Evolutionary conservation across 129 eudicot genomes (phyloP).

Genomic region (Flaveria robusta): DNA sequence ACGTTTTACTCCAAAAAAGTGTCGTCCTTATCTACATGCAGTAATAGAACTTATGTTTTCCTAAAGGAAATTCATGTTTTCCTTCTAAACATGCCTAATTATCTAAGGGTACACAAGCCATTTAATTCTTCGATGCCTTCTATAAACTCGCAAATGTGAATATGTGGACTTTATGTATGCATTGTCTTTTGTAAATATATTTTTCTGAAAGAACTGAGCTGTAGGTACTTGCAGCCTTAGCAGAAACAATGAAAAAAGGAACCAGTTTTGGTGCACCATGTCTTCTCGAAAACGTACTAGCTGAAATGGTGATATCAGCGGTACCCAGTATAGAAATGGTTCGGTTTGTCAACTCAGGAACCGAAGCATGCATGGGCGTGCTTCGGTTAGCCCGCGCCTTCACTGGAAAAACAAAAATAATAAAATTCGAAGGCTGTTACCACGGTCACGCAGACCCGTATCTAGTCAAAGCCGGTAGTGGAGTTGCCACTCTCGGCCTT

Average conservation of each 20-base stretch:
- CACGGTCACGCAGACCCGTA: slow-evolving; percentile 94
- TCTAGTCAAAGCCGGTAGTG: slow-evolving; percentile 92
- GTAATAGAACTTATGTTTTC: no score
- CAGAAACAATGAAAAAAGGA: slow-evolving; percentile 97
- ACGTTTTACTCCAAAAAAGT: no score
- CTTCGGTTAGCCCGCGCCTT: slow-evolving; percentile 90
- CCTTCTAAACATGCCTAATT: no score
- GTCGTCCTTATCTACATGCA: no score
- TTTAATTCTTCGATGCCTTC: neutral
- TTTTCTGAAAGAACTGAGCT: slow-evolving; percentile 1
- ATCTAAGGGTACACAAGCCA: neutral
- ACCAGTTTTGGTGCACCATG: slow-evolving; percentile 99
- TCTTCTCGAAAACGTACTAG: slow-evolving; percentile 76
- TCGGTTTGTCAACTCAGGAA: slow-evolving; percentile 89
- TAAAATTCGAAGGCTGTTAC: slow-evolving; percentile 90
- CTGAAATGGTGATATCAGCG: slow-evolving; percentile 84
- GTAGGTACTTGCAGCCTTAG: slow-evolving; percentile 87
- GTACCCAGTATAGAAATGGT: slow-evolving; percentile 98
- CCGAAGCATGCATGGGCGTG: slow-evolving; percentile 97
- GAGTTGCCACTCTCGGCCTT: slow-evolving; percentile 91
- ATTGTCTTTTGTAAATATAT: neutral
- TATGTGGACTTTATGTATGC: neutral
- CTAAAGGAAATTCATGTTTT: no score
- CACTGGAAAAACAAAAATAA: slow-evolving; percentile 63
- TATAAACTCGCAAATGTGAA: neutral